A percentile compares a stretch with the other conserved stretches of the same genome.
Conservation (phyloP, 2,329 filamentous ascomycete species). For the Arachnomyces sp. region DNA sequence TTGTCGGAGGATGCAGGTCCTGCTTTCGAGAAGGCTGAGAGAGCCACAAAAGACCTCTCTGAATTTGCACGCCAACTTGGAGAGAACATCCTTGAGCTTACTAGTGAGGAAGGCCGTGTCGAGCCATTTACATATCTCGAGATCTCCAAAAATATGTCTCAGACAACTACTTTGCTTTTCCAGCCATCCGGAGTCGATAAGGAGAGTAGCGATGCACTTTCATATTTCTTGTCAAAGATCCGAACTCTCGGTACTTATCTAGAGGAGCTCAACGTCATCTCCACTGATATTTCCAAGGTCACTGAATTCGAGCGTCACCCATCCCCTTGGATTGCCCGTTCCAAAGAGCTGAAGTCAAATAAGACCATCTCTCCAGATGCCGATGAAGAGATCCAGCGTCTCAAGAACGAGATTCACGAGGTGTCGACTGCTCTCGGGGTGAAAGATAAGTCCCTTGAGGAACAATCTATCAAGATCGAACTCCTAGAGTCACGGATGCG, state of each 20-base stretch:
- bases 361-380: slow-evolving; percentile 73
- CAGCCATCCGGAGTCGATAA: slow-evolving; percentile 19
- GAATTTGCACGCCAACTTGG: slow-evolving; percentile 60
- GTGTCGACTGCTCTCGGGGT: slow-evolving; percentile 62
- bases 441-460: slow-evolving; percentile 75
- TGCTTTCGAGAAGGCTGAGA: slow-evolving; percentile 62
- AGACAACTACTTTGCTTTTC: slow-evolving; percentile 19
- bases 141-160: slow-evolving; percentile 52
- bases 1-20: slow-evolving; percentile 59
- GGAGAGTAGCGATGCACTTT: slow-evolving; percentile 52
- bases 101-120: slow-evolving; percentile 62
- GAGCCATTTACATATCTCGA: slow-evolving; percentile 61
- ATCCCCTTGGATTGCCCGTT: slow-evolving; percentile 75
- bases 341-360: slow-evolving; percentile 71
- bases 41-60: slow-evolving; percentile 56
- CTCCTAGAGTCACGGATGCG: slow-evolving; percentile 81
- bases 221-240: slow-evolving; percentile 58
- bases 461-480: slow-evolving; percentile 83
- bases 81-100: slow-evolving; percentile 53
- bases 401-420: slow-evolving; percentile 73
- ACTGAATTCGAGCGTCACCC: slow-evolving; percentile 68
- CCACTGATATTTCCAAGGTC: slow-evolving; percentile 61
- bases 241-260: slow-evolving; percentile 56
- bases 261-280: slow-evolving; percentile 61
- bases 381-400: slow-evolving; percentile 71